Evolutionary conservation across 2,329 filamentous ascomycete genomes (phyloP), one percentile per base, ranked within the genome.

Genomic region (Ophiostoma sp.): DNA sequence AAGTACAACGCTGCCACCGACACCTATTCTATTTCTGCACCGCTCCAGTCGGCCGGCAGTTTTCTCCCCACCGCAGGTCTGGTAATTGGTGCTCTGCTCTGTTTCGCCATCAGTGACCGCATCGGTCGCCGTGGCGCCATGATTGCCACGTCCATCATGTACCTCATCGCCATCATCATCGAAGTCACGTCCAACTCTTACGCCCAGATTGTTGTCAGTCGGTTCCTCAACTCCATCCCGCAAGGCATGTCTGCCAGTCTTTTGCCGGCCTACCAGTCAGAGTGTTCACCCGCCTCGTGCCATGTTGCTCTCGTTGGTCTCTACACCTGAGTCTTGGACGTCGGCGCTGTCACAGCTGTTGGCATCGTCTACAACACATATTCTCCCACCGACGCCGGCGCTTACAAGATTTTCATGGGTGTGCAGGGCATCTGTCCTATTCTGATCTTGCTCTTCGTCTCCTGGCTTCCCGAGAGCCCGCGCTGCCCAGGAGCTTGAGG

Each of bases 211-310:
- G 70, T 72, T 17, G 48, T 72, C 22, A 61, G 70, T 25, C 61
- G 71, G 33, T 36, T 72, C 7, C 71, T 72, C 71, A 72, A 72
- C 61, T 63, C 71, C 22, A 59, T 69, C 45, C 70, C 70, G 4
- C 70, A 72, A n/a, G 70, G 70, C 59, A 72, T 72, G 70, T 72
- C 70, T 2, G 70, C 70, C 31, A 66, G 70, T 59, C 70, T 72
- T 31, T 59, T 72, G 33, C 70, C 70, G 2, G 59, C 70, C 15
- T 72, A 72, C n/a, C 70, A 72, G 59, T 36, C 70, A n/a, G 70
- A 72, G 33, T 72, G 70, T 50, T 59, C 70, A 11, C 70, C 70
- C 0, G 70, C 70, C 1, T 72, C 70, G 28, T 72, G 70, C 31
- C 59, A 59, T n/a, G 70, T 59, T 33, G 59, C 59, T 17, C 70